Evolutionary conservation across 306 rosid species (phyloP).

Genomic region (Rosa persica): DNA sequence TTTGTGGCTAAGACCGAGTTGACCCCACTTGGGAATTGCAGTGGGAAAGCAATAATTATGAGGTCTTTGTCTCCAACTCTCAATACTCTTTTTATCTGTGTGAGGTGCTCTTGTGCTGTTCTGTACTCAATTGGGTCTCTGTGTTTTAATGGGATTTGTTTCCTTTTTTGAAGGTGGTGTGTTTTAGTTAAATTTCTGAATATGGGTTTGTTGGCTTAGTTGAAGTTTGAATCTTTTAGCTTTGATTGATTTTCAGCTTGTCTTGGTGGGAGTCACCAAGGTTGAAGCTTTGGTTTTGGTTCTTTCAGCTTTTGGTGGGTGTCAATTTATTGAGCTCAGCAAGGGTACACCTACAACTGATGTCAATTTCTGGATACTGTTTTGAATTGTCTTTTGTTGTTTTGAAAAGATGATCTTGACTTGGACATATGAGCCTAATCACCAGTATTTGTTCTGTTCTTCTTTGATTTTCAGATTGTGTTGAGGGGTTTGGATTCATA

Average conservation of each 20-base stretch:
- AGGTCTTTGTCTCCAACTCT: constrained; percentile 27
- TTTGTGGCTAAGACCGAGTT: constrained; percentile 26
- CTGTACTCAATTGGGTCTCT: constrained; percentile 16
- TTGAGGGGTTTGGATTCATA: constrained; percentile 24
- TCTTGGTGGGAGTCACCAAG: constrained; percentile 12
- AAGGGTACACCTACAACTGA: constrained; percentile 9
- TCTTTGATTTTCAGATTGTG: constrained; percentile 30
- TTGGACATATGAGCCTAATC: neutral
- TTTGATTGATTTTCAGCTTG: constrained; percentile 14
- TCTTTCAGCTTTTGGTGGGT: constrained; percentile 21
- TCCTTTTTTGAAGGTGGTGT: neutral
- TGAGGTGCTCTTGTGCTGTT: constrained; percentile 27
- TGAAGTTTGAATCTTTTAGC: constrained; percentile 10
- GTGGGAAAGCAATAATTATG: constrained; percentile 29
- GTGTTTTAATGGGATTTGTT: constrained; percentile 9
- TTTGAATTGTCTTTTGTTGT: constrained; percentile 11
- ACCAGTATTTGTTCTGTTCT: neutral
- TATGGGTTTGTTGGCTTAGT: constrained; percentile 22
- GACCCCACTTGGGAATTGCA: constrained; percentile 38
- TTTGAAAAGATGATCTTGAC: neutral
- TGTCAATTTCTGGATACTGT: constrained; percentile 23
- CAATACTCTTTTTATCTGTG: neutral
- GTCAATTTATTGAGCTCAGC: neutral
- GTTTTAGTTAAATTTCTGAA: constrained; percentile 11
- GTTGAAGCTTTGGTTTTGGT: constrained; percentile 13